Base-by-base conservation (phyloP, 2,329 filamentous ascomycete species). In the Paecilomyces dactylethromorphus region DNA sequence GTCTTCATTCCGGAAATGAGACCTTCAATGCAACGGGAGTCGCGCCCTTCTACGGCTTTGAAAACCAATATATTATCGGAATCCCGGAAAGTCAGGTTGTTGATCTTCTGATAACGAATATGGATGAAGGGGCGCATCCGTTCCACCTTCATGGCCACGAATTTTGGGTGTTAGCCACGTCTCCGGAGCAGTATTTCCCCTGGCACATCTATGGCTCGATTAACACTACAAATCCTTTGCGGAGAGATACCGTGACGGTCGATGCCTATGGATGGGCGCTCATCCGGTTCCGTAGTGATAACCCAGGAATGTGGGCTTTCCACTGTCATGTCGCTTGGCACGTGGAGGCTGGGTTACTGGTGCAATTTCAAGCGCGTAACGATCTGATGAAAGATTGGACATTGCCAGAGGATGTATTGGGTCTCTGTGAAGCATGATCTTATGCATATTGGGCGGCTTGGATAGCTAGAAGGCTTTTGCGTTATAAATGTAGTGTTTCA, bases 121-220 rank as follows among this genome's bases (percentile, higher is more conserved):
- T 54, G 15, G 60, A 64, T 35, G 60, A 63, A 7, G 61, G 56
- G 18, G 63, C 69, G 8, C 76, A 78, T 58, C 74, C 75, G 1
- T 73, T 79, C 59, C 77, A 79, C 65, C 67, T 80, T 2, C 78
- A 80, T 67, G 78, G 78, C 10, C 77, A 80, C 64, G 76, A 80
- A 60, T 79, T 79, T 64, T 75, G 66, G 64, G 62, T 80, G 29
- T 63, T 79, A 12, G 66, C 71, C 32, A 53, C 54, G 10, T 59
- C 58, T 15, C 24, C 22, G 24, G 32, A 54, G 24, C 50, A 57
- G 45, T 57, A 59, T 18, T 57, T 59, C 50, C 53, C 56, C 24
- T 59, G 56, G 26, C 31, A 49, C 21, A 33, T 51, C 12, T 59
- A 59, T 51, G 51, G 52, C 15, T 59, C 58, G 21, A n/a, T 59